phyloP scores from a whole-genome alignment of 176 grass and related monocot species.

The Zoysia japonica region DNA sequence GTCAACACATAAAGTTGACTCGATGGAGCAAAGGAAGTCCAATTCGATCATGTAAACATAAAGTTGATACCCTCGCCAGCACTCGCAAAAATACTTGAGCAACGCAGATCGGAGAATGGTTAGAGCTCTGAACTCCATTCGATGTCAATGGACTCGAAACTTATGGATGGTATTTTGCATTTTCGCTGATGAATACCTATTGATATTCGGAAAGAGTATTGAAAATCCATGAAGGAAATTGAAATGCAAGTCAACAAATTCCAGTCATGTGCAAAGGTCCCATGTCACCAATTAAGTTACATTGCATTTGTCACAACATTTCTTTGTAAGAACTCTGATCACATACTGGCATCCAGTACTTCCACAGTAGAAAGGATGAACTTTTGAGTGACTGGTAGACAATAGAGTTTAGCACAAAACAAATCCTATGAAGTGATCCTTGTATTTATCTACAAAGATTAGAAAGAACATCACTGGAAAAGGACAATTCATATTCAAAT shows the following conservation, averaged over 20 bases:
- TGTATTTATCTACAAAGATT: not conserved
- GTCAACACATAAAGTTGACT: not conserved
- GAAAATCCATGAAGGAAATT: too few relatives aligned
- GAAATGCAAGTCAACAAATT: not conserved
- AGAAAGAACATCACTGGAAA: not conserved
- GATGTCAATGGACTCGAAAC: not conserved
- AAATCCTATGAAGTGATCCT: not conserved
- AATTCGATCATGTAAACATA: not conserved
- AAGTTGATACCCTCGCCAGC: not conserved
- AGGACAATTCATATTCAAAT: not conserved
- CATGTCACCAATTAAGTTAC: not conserved
- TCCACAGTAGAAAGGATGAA: not conserved
- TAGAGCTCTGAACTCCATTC: not conserved
- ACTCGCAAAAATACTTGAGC: not conserved
- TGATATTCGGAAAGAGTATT: too few relatives aligned
- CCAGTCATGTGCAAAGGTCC: conserved; percentile 14
- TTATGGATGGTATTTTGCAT: not conserved
- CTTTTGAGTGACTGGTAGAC: not conserved
- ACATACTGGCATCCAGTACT: not conserved
- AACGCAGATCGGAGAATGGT: not conserved
- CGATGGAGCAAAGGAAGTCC: not conserved
- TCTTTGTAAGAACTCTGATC: not conserved
- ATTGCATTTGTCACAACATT: conserved; percentile 1
- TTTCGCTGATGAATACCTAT: not conserved
- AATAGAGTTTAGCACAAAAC: not conserved